Conservation (phyloP, 805 yeast genomes). For the Ogataea pignaliae region DNA sequence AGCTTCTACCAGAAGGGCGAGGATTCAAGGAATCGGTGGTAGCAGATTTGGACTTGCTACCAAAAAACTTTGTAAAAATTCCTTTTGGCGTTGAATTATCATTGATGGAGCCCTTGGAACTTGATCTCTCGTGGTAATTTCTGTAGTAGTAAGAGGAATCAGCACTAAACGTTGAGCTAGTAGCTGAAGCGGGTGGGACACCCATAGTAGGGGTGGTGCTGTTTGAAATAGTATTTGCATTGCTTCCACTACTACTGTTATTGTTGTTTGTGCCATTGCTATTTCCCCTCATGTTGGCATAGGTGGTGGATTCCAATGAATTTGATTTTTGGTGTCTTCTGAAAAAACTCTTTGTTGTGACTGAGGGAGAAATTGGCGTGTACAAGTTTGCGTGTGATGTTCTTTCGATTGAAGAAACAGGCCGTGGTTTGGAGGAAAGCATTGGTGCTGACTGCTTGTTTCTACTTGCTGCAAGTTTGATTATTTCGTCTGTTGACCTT, state of each 20-base stretch:
- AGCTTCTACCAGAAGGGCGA: conserved; percentile 4
- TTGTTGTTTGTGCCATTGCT: not conserved
- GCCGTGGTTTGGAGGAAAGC: conserved; percentile 21
- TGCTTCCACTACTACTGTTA: conserved; percentile 28
- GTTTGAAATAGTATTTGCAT: not conserved
- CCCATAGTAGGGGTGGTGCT: conserved; percentile 23
- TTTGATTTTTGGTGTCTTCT: conserved; percentile 61
- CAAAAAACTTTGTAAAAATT: conserved; percentile 28
- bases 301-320: conserved; percentile 50
- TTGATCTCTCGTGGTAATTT: conserved; percentile 20
- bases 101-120: conserved; percentile 25
- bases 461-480: not conserved
- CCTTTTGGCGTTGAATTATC: conserved; percentile 27
- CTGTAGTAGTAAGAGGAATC: conserved; percentile 5
- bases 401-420: conserved; percentile 35
- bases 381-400: conserved; percentile 20
- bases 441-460: no score
- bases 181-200: conserved; percentile 3
- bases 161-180: conserved; percentile 1
- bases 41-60: conserved; percentile 14
- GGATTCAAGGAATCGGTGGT: conserved; percentile 9
- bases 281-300: conserved; percentile 35
- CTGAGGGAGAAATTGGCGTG: conserved; percentile 31
- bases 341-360: conserved; percentile 45
- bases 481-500: conserved; percentile 2